These are phyloP conservation scores for Fusarium denticulatum DNA, from an alignment of 2,329 filamentous ascomycete species.

Conservation along the genomic window DNA sequence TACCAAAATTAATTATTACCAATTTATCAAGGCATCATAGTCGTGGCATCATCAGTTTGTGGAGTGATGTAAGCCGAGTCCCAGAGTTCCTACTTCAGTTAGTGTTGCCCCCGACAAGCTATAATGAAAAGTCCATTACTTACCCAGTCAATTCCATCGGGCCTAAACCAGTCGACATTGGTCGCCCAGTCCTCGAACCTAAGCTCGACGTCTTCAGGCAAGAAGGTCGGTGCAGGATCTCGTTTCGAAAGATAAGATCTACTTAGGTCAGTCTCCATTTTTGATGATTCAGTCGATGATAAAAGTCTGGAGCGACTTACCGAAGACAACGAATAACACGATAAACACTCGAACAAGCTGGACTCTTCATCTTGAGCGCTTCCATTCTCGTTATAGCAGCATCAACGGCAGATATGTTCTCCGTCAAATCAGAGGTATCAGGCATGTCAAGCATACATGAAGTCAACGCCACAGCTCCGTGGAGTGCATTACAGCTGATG, in stretches of 20 bases:
- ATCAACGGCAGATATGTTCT: background rate
- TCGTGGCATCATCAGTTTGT: background rate
- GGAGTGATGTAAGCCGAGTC: slow-evolving; percentile 7
- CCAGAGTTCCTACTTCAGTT: background rate
- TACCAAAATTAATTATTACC: background rate
- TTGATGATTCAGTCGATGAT: accelerated
- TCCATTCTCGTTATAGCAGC: slow-evolving; percentile 5
- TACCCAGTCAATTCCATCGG: slow-evolving; percentile 21
- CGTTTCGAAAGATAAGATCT: slow-evolving; percentile 13
- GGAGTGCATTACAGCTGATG: background rate
- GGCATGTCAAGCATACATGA: slow-evolving; percentile 18
- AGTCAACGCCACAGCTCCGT: background rate
- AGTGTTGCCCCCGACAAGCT: accelerated
- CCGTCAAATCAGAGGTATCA: background rate
- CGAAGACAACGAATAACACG: slow-evolving; percentile 2
- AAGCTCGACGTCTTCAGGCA: background rate
- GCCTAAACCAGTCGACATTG: slow-evolving; percentile 17
- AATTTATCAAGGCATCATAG: background rate
- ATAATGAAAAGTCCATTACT: accelerated
- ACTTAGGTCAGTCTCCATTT: background rate
- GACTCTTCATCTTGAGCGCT: slow-evolving; percentile 5
- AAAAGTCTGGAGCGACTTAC: background rate
- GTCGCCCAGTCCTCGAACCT: slow-evolving; percentile 20
- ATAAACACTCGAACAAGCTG: slow-evolving; percentile 8
- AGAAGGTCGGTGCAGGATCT: background rate